Evolutionary conservation across 1,284 basidiomycete genomes (phyloP).

Genomic region (Phylloporus sp.): DNA sequence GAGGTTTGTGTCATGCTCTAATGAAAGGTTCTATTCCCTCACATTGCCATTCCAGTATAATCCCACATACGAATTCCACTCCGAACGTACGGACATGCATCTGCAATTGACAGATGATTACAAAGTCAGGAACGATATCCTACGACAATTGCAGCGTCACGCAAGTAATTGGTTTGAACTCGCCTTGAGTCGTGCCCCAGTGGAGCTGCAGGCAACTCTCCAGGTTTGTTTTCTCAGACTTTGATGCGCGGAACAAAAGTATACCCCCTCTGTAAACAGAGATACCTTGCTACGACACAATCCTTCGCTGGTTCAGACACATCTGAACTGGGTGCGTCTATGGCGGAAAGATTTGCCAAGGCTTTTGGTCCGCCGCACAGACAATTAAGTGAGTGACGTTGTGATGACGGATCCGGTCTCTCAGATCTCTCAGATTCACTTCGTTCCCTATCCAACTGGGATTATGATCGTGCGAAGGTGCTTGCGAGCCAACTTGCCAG

Average conservation of each 20-base stretch:
- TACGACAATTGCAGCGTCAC: conserved; percentile 76
- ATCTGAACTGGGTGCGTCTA: conserved; percentile 88
- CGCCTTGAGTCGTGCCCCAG: conserved; percentile 86
- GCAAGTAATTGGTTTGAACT: conserved; percentile 86
- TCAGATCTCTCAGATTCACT: conserved; percentile 58
- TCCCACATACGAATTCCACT: conserved; percentile 84
- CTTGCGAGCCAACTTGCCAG: conserved; percentile 84
- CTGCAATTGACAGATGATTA: conserved; percentile 91
- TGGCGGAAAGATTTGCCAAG: conserved; percentile 87
- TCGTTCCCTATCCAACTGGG: conserved; percentile 62
- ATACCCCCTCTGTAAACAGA: conserved; percentile 52
- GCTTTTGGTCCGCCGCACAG: conserved; percentile 81
- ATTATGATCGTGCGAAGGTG: conserved; percentile 79
- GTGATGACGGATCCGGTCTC: background rate
- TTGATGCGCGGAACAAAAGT: background rate
- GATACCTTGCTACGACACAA: conserved; percentile 82
- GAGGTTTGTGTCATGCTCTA: conserved; percentile 66
- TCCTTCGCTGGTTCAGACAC: conserved; percentile 72
- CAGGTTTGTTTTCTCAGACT: conserved; percentile 60
- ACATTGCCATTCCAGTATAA: conserved; percentile 70
- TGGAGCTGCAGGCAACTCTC: conserved; percentile 91
- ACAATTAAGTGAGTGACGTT: conserved; percentile 67
- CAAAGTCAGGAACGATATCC: conserved; percentile 84
- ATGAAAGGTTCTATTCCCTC: conserved; percentile 6
- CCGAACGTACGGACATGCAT: conserved; percentile 77